Evolutionary conservation across 2,329 filamentous ascomycete species (phyloP).

Genomic region (Stemphylium lycopersici): DNA sequence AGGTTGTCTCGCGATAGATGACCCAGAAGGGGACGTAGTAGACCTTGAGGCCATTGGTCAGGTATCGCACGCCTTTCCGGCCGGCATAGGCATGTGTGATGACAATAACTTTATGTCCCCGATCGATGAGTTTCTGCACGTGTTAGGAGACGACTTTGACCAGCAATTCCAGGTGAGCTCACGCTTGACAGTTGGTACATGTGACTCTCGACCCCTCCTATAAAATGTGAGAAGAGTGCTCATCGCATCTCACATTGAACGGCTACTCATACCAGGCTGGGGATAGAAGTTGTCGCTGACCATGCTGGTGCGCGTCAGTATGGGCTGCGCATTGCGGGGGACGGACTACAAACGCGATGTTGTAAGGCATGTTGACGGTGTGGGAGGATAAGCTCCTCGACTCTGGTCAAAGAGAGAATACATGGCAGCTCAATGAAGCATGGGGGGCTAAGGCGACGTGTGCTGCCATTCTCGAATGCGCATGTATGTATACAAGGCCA

Average conservation of each 20-base stretch:
- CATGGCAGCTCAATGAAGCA: slow-evolving; percentile 31
- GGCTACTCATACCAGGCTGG: slow-evolving; percentile 68
- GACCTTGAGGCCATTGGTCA: slow-evolving; percentile 97
- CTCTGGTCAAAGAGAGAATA: slow-evolving; percentile 10
- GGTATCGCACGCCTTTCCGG: slow-evolving; percentile 88
- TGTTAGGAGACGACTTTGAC: slow-evolving; percentile 15
- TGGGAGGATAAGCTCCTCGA: slow-evolving; percentile 31
- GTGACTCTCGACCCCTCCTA: slow-evolving; percentile 91
- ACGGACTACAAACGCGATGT: slow-evolving; percentile 65
- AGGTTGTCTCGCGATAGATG: slow-evolving; percentile 90
- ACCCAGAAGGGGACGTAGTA: slow-evolving; percentile 97
- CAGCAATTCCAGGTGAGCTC: slow-evolving; percentile 24
- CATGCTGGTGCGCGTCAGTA: slow-evolving; percentile 64
- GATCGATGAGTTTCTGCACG: slow-evolving; percentile 84
- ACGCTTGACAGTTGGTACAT: slow-evolving; percentile 94
- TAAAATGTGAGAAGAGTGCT: slow-evolving; percentile 25
- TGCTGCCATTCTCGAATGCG: slow-evolving; percentile 6
- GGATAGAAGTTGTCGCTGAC: slow-evolving; percentile 99
- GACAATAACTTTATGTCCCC: slow-evolving; percentile 96
- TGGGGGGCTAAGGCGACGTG: neutral
- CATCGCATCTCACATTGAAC: neutral
- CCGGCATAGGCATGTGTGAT: slow-evolving; percentile 95
- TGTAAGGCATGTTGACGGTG: slow-evolving; percentile 65
- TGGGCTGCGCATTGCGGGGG: neutral
- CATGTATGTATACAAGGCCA: neutral